Conservation (phyloP, 1,284 basidiomycete genomes). For the Moesziomyces parantarcticus region DNA sequence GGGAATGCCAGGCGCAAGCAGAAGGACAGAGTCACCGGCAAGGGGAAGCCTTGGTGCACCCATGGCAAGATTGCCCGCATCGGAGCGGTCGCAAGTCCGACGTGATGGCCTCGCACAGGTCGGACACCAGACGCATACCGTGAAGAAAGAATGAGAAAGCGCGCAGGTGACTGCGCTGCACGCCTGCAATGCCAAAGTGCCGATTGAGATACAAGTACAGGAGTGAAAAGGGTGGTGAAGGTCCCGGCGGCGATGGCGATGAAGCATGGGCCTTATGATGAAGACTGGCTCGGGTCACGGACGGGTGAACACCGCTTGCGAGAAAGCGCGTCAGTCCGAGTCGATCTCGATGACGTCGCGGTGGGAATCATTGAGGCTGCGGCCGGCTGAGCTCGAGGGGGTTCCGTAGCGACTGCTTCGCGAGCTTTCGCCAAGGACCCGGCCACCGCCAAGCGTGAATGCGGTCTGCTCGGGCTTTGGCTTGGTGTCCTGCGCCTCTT, state of each 20-base stretch:
- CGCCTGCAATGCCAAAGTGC: not conserved
- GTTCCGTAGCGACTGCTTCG: constrained; percentile 41
- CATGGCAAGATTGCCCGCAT: not conserved
- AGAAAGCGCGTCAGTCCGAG: constrained; percentile 37
- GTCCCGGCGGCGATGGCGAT: not conserved
- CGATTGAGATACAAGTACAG: not conserved
- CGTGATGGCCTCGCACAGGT: not conserved
- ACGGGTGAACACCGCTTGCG: not conserved
- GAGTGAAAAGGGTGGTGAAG: not conserved
- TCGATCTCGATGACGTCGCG: constrained; percentile 59
- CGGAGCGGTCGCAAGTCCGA: not conserved
- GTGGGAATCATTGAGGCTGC: constrained; percentile 28
- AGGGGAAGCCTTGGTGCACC: not conserved
- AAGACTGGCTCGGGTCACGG: not conserved
- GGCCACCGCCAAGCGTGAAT: constrained; percentile 36
- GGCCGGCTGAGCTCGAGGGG: constrained; percentile 25
- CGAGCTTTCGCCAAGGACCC: constrained; percentile 30
- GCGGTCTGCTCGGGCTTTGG: constrained; percentile 13
- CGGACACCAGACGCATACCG: not conserved
- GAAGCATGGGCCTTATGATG: not conserved
- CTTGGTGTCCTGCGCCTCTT: constrained; percentile 18
- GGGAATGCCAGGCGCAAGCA: not conserved
- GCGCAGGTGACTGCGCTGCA: not conserved
- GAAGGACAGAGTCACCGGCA: not conserved
- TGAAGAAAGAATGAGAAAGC: not conserved